Percentiles rank a stretch among this genome's conserved stretches.
These are phyloP conservation scores for Monilinia fructicola DNA, from an alignment of 2,329 filamentous ascomycete genomes.

Conservation along the genomic window DNA sequence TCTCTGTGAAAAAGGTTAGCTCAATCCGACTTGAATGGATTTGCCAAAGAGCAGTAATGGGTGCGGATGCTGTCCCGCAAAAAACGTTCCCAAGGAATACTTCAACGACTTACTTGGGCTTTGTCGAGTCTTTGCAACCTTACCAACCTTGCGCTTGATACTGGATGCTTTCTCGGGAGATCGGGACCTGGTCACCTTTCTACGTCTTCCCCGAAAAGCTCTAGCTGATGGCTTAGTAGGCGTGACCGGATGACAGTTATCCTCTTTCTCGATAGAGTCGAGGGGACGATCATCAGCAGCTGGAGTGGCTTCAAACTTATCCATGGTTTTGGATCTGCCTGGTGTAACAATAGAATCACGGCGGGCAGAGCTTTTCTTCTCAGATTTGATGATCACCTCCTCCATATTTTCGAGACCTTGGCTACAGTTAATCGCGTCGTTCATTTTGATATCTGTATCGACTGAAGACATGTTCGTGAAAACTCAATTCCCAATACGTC, in stretches of 20 bases:
- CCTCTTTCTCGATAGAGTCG: background rate
- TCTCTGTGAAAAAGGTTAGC: background rate
- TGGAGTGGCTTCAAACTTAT: background rate
- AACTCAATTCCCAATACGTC: background rate
- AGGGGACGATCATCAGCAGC: background rate
- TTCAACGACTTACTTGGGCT: background rate
- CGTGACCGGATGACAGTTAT: background rate
- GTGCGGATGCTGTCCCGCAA: background rate
- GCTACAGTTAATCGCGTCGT: background rate
- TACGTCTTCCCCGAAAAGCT: background rate
- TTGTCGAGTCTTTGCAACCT: background rate
- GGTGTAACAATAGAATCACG: background rate
- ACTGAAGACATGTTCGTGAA: background rate
- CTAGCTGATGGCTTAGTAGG: background rate
- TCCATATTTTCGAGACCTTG: background rate
- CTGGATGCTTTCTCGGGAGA: background rate
- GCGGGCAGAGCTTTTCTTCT: background rate
- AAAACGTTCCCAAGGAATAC: background rate
- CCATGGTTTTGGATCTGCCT: background rate
- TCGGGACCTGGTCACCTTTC: background rate
- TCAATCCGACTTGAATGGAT: background rate
- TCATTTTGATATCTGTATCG: background rate
- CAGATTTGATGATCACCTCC: background rate
- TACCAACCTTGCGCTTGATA: background rate
- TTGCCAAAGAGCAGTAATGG: background rate